Conservation (phyloP, 2,329 filamentous ascomycete species). For the Microdochium trichocladiopsis region DNA sequence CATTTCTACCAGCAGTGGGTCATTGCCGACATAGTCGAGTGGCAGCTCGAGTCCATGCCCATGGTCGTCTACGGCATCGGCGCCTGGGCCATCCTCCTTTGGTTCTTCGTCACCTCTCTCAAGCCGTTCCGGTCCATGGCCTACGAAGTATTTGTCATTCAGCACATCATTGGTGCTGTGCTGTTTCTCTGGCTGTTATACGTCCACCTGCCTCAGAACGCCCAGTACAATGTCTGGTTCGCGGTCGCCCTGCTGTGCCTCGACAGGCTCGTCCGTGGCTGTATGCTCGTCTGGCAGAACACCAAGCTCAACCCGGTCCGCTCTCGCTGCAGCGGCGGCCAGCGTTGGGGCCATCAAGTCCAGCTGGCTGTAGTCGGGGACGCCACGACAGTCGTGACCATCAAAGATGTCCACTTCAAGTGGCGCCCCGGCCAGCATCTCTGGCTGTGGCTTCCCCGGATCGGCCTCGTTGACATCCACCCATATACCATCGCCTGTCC, state of each 20-base stretch:
- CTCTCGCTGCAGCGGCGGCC: constrained; percentile 37
- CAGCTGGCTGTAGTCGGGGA: constrained; percentile 39
- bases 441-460: constrained; percentile 51
- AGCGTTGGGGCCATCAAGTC: constrained; percentile 44
- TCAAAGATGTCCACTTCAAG: constrained; percentile 51
- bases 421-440: constrained; percentile 56
- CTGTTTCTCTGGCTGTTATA: constrained; percentile 58
- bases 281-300: constrained; percentile 45
- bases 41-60: constrained; percentile 53
- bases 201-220: constrained; percentile 52
- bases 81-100: constrained; percentile 58
- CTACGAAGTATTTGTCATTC: constrained; percentile 64
- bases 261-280: constrained; percentile 49
- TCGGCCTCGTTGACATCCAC: constrained; percentile 49
- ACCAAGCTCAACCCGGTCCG: constrained; percentile 31
- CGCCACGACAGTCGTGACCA: constrained; percentile 48
- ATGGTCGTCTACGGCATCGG: constrained; percentile 61
- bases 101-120: constrained; percentile 57
- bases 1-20: constrained; percentile 63
- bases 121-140: constrained; percentile 57
- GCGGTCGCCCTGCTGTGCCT: constrained; percentile 54
- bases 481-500: constrained; percentile 57
- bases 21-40: constrained; percentile 47
- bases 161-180: constrained; percentile 57
- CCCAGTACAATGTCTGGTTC: constrained; percentile 59